Evolutionary conservation across 345 rosid species (phyloP), one percentile per base, ranked within the genome.

Genomic region (Brassica rapa): DNA sequence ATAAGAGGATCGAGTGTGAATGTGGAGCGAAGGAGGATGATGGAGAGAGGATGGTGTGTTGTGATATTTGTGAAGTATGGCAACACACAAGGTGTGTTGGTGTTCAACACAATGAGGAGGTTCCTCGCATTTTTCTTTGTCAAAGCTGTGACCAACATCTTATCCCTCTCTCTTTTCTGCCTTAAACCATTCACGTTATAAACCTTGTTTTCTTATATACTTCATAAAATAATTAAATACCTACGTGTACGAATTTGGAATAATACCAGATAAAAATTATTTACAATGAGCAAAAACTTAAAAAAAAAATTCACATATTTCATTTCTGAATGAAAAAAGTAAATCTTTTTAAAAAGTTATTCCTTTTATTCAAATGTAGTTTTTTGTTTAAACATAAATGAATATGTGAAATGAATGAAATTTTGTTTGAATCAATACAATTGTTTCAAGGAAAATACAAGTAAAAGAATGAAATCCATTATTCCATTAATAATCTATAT

Each of bases 11-110:
- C 8, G 94, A 89, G 56, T 93, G 73, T 14, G 83, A 76, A 51
- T 95, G 99, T 77, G 97, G 98, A 57, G 83, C 91, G 37, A 80
- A 81, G 71, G 91, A 86, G 6, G 97, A 95, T 62, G 98, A 95
- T 56, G 98, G 94, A 3, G 98, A 93, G 82, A 62, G 97, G 43
- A 87, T 91, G 91, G 74, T 95, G 51, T 75, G 89, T 0, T 92
- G 99, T 71, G 99, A 91, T 69, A 89, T 92, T 1, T 95, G 98
- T 72, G 92, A 93, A 73, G 91, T 90, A 66, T 88, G 98, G 98
- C 97, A 93, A 70, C 98, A 95, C 24, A 88, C 93, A 0, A 80
- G 92, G 73, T 95, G 99, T 71, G 92, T 86, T 80, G 70, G 84
- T 43, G 89, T 93, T 77, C 94, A 91, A 27, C 80, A 90, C 33